Evolutionary conservation across 2,329 filamentous ascomycete species (phyloP).

Genomic region (Penicillium thymicola): DNA sequence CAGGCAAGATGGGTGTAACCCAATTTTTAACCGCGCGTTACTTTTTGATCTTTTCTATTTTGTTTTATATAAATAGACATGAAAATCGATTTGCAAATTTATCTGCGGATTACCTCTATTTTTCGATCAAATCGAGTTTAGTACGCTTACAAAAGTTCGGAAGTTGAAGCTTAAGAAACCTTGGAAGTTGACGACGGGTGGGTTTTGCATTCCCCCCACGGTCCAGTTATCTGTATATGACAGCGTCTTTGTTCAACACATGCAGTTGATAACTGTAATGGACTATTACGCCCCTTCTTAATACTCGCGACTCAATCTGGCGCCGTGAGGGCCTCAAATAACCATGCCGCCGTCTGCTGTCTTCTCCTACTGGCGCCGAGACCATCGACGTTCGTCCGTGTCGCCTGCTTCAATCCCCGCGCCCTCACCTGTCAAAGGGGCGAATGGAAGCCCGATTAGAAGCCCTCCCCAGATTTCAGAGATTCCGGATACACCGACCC

Average conservation of each 20-base stretch:
- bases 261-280: slow-evolving; percentile 18
- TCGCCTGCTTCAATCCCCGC: slow-evolving; percentile 27
- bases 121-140: neutral
- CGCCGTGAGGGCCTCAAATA: slow-evolving; percentile 15
- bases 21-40: slow-evolving; percentile 8
- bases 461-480: slow-evolving; percentile 34
- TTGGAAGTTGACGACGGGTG: neutral
- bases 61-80: neutral
- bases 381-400: slow-evolving; percentile 36
- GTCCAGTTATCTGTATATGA: slow-evolving; percentile 19
- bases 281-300: slow-evolving; percentile 12
- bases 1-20: slow-evolving; percentile 3
- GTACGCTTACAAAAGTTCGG: neutral
- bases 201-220: slow-evolving; percentile 17
- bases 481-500: slow-evolving; percentile 28
- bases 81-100: neutral
- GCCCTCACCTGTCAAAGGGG: slow-evolving; percentile 18
- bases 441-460: slow-evolving; percentile 20
- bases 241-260: slow-evolving; percentile 13
- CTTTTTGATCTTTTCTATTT: neutral
- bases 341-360: slow-evolving; percentile 38
- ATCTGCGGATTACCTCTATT: neutral
- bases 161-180: neutral
- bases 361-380: slow-evolving; percentile 42
- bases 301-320: slow-evolving; percentile 8